Evolutionary conservation across 2,329 filamentous ascomycete genomes (phyloP).

Genomic region (Fusarium illudens): DNA sequence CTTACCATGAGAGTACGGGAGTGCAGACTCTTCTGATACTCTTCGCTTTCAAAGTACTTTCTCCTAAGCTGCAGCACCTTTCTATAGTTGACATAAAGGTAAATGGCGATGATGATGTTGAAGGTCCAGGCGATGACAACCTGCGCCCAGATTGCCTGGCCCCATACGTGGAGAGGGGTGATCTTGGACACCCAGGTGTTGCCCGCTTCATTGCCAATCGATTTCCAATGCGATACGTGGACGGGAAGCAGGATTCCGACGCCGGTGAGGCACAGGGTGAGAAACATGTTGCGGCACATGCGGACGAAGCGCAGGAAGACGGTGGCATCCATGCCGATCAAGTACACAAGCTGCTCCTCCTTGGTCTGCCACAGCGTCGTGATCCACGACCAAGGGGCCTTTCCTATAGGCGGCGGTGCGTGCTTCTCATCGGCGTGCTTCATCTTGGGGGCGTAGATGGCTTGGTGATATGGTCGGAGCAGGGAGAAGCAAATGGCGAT

Average conservation of each 20-base stretch:
- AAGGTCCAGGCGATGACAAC: constrained; percentile 70
- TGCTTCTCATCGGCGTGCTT: constrained; percentile 93
- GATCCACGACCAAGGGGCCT: constrained; percentile 89
- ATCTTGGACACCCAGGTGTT: constrained; percentile 65
- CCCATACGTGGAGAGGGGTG: constrained; percentile 65
- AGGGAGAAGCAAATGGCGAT: constrained; percentile 87
- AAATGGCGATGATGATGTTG: constrained; percentile 78
- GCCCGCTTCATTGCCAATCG: constrained; percentile 28
- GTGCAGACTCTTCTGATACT: constrained; percentile 89
- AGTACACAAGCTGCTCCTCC: constrained; percentile 80
- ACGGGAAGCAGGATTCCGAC: constrained; percentile 83
- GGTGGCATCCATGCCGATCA: constrained; percentile 89
- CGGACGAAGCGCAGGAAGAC: constrained; percentile 87
- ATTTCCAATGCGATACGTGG: constrained; percentile 64
- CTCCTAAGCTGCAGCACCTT: constrained; percentile 76
- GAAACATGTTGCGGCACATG: constrained; percentile 94
- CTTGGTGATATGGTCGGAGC: constrained; percentile 87
- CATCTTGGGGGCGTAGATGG: constrained; percentile 93
- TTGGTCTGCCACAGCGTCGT: constrained; percentile 78
- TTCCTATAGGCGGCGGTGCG: constrained; percentile 85
- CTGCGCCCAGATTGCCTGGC: constrained; percentile 64
- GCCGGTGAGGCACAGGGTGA: constrained; percentile 74
- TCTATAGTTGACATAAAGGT: constrained; percentile 91
- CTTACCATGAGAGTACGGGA: constrained; percentile 73
- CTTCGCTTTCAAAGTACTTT: constrained; percentile 82